A percentile compares a stretch with the other conserved stretches of the same genome.
phyloP scores from a whole-genome alignment of 1,284 basidiomycete species.

The Papiliotrema laurentii region DNA sequence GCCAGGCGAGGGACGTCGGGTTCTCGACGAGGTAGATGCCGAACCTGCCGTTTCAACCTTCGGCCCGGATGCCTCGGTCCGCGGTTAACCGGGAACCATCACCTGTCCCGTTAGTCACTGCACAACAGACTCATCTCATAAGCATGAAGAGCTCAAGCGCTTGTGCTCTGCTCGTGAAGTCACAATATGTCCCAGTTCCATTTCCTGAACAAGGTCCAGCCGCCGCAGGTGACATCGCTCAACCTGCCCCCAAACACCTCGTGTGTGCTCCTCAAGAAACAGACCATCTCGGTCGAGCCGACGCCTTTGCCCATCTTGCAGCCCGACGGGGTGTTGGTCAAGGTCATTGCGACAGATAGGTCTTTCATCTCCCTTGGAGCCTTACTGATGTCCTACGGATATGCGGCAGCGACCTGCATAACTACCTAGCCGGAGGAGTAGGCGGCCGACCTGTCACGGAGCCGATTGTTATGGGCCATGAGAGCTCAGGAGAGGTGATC shows the following conservation, averaged over 20 bases:
- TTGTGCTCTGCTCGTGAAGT: no score
- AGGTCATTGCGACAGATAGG: conserved; percentile 38
- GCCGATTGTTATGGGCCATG: conserved; percentile 49
- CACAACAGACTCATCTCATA: no score
- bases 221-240: conserved; percentile 29
- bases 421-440: conserved; percentile 40
- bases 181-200: conserved; percentile 37
- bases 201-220: conserved; percentile 32
- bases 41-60: no score
- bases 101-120: no score
- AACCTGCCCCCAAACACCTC: conserved; percentile 35
- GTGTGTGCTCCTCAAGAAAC: conserved; percentile 36
- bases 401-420: conserved; percentile 44
- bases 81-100: no score
- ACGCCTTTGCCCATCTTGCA: conserved; percentile 39
- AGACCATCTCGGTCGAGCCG: conserved; percentile 28
- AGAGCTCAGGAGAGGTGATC: conserved; percentile 44
- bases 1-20: no score
- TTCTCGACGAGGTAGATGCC: no score
- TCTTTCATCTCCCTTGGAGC: conserved; percentile 1
- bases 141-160: no score
- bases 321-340: conserved; percentile 44
- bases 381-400: conserved; percentile 26
- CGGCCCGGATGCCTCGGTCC: no score
- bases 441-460: conserved; percentile 40